Evolutionary conservation across 768 basidiomycete species (phyloP).

Genomic region (Rhizopogon vesiculosus): DNA sequence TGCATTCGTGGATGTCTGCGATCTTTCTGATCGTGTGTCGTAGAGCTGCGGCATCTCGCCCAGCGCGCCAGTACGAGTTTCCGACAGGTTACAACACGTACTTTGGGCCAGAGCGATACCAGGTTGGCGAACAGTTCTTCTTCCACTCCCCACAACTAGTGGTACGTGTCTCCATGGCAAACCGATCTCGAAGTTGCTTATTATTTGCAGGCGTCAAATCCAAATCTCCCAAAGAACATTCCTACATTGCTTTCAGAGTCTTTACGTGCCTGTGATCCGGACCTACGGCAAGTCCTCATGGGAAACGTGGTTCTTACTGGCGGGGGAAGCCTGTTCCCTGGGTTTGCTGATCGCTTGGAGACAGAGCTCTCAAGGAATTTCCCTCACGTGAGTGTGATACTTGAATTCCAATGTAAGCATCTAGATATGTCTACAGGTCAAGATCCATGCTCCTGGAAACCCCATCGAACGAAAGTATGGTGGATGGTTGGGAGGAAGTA

Average conservation of each 20-base stretch:
- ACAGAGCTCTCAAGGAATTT: constrained; percentile 71
- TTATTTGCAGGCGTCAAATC: constrained; percentile 43
- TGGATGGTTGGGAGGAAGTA: constrained; percentile 94
- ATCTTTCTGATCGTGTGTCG: neutral
- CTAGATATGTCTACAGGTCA: constrained; percentile 50
- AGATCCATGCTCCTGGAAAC: constrained; percentile 91
- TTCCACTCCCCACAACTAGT: constrained; percentile 56
- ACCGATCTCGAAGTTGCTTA: neutral
- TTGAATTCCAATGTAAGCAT: neutral
- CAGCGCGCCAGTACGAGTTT: constrained; percentile 82
- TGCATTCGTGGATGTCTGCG: neutral
- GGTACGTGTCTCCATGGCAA: constrained; percentile 28
- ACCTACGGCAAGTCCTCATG: constrained; percentile 85
- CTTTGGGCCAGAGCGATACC: constrained; percentile 78
- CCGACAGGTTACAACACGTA: constrained; percentile 87
- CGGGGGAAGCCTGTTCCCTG: constrained; percentile 82
- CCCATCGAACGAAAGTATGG: constrained; percentile 87
- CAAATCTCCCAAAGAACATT: constrained; percentile 70
- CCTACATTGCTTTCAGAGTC: constrained; percentile 73
- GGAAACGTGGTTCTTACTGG: constrained; percentile 96
- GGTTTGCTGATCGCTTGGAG: constrained; percentile 79
- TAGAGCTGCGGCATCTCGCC: constrained; percentile 56
- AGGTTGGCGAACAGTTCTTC: constrained; percentile 88
- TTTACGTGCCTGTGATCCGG: constrained; percentile 83
- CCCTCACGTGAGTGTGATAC: constrained; percentile 59